Percentiles rank a stretch among this genome's conserved stretches.
Conservation (phyloP, 2,329 filamentous ascomycete genomes). For the Pezicula radicicola region DNA sequence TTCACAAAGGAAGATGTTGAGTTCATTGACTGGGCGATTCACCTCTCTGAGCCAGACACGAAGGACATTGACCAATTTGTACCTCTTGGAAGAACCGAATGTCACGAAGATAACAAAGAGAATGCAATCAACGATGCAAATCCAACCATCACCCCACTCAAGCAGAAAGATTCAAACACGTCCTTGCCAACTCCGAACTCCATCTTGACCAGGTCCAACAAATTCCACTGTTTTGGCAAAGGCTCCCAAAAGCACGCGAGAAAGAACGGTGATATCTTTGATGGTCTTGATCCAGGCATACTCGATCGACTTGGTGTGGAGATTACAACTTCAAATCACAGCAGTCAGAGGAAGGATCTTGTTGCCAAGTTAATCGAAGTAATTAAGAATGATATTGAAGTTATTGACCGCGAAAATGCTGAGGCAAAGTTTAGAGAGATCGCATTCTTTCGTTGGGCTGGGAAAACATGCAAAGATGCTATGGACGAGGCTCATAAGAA, state of each 20-base stretch:
- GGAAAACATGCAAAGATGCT: slow-evolving; percentile 10
- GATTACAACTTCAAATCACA: slow-evolving; percentile 12
- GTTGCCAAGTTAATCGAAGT: slow-evolving; percentile 20
- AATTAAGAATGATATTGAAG: slow-evolving; percentile 23
- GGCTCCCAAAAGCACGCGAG: slow-evolving; percentile 5
- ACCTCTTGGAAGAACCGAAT: slow-evolving; percentile 11
- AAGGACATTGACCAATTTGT: slow-evolving; percentile 16
- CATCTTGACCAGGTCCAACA: background rate
- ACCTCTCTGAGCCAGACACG: slow-evolving; percentile 20
- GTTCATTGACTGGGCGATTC: slow-evolving; percentile 26
- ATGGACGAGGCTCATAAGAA: background rate
- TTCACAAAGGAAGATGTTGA: slow-evolving; percentile 22
- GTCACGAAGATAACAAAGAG: background rate
- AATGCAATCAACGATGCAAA: background rate
- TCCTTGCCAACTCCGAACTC: slow-evolving; percentile 16
- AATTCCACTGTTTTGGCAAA: background rate
- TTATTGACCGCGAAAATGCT: slow-evolving; percentile 20
- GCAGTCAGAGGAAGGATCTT: slow-evolving; percentile 23
- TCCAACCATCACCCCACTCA: background rate
- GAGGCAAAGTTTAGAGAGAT: slow-evolving; percentile 22
- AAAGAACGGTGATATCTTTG: slow-evolving; percentile 10
- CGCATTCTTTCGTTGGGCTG: slow-evolving; percentile 30
- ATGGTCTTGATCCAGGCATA: slow-evolving; percentile 21
- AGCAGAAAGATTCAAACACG: slow-evolving; percentile 7
- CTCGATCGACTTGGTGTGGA: slow-evolving; percentile 25